phyloP scores from a whole-genome alignment of 768 basidiomycete species.

The Trametes villosa region DNA sequence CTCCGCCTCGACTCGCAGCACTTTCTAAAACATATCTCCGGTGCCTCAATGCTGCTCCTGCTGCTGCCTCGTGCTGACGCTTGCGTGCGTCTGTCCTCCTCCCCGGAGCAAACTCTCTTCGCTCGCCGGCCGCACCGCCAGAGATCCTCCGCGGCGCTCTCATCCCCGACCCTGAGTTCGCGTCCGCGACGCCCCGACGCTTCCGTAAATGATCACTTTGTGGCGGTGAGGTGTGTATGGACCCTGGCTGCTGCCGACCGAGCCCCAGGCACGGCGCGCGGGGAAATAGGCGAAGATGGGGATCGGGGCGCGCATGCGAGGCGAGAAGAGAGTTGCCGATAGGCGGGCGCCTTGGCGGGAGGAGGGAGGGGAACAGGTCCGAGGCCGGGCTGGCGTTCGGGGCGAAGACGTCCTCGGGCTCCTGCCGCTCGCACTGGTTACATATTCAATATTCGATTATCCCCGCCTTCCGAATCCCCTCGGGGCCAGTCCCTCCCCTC shows the following conservation, averaged over 20 bases:
- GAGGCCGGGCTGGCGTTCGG: slow-evolving; percentile 20
- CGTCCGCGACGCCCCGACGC: too few relatives aligned
- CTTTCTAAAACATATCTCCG: slow-evolving; percentile 1
- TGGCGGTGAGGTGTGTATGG: slow-evolving; percentile 4
- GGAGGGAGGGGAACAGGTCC: too few relatives aligned
- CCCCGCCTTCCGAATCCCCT: background rate
- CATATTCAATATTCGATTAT: background rate
- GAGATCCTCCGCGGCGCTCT: background rate
- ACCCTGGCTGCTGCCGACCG: too few relatives aligned
- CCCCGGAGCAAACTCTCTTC: background rate
- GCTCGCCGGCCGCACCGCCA: background rate
- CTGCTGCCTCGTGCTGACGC: background rate
- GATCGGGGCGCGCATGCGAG: slow-evolving; percentile 38
- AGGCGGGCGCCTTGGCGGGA: background rate
- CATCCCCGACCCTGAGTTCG: too few relatives aligned
- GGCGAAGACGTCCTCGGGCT: slow-evolving; percentile 5
- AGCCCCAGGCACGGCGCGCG: background rate
- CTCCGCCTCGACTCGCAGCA: too few relatives aligned
- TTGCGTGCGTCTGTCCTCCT: background rate
- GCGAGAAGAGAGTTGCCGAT: slow-evolving; percentile 38
- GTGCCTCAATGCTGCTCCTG: background rate
- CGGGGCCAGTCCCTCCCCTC: slow-evolving; percentile 2
- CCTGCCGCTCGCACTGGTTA: background rate
- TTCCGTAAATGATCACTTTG: too few relatives aligned
- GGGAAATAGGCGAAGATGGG: slow-evolving; percentile 44